A percentile compares a stretch with the other conserved stretches of the same genome.
Conservation (phyloP, 2,329 filamentous ascomycete species). For the Pseudomassariella vexata region DNA sequence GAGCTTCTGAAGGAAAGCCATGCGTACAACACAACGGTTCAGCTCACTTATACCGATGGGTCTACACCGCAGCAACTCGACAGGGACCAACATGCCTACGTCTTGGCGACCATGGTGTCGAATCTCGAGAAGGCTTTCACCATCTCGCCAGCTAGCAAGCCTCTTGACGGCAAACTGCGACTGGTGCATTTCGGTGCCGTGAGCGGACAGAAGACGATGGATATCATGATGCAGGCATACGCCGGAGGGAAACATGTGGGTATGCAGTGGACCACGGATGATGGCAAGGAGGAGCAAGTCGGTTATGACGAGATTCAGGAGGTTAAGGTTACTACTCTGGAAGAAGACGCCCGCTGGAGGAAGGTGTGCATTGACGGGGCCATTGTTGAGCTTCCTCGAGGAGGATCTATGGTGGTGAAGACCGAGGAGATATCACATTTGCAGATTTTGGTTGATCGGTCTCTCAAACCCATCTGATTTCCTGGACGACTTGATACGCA, state of each 20-base stretch:
- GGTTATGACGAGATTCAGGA: conserved; percentile 66
- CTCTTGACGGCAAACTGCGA: conserved; percentile 64
- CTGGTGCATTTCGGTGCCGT: conserved; percentile 71
- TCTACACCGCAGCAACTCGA: conserved; percentile 17
- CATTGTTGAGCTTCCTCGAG: conserved; percentile 67
- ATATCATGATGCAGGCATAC: conserved; percentile 66
- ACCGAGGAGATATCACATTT: conserved; percentile 38
- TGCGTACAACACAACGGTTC: conserved; percentile 40
- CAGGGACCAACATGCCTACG: conserved; percentile 61
- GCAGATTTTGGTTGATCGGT: conserved; percentile 35
- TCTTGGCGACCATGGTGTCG: conserved; percentile 70
- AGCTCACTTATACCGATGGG: conserved; percentile 17
- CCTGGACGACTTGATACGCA: too few relatives aligned
- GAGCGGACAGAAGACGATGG: conserved; percentile 62
- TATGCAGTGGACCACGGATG: conserved; percentile 34
- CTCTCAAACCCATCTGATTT: too few relatives aligned
- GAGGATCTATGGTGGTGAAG: conserved; percentile 65
- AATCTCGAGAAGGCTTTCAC: conserved; percentile 76
- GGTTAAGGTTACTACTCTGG: conserved; percentile 59
- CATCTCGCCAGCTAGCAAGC: conserved; percentile 68
- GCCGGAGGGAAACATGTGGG: conserved; percentile 49
- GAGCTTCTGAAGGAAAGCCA: conserved; percentile 59
- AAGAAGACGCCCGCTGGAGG: conserved; percentile 70
- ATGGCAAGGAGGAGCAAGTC: conserved; percentile 42
- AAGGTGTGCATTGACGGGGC: conserved; percentile 89